These are phyloP conservation scores for Phytopythium montanum DNA, from an alignment of 352 stramenopile genomes.

Conservation along the genomic window DNA sequence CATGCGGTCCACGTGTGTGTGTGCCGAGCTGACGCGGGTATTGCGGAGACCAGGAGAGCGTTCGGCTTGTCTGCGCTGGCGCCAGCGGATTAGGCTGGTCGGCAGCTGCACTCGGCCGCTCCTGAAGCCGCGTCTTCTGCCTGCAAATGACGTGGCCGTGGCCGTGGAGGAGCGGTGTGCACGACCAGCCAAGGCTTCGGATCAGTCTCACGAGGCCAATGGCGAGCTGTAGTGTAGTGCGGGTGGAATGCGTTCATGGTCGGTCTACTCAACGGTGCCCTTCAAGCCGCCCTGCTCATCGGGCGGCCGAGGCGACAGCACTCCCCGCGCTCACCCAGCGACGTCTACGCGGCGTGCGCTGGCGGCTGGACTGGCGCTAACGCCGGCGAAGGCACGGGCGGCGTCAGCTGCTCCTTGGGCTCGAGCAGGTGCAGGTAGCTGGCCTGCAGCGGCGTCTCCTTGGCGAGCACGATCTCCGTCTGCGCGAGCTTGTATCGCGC, in stretches of 20 bases:
- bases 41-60: not conserved
- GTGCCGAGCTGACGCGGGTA: not conserved
- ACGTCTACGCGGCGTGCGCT: conserved; percentile 5
- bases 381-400: conserved; percentile 6
- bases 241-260: not conserved
- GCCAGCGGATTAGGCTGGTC: not conserved
- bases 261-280: not conserved
- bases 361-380: not conserved
- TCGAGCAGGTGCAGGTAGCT: conserved; percentile 68
- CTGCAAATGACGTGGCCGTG: not conserved
- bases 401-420: conserved; percentile 18
- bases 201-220: too few relatives aligned
- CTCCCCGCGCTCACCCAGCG: not conserved
- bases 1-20: not conserved
- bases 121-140: not conserved
- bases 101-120: too few relatives aligned
- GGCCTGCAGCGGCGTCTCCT: conserved; percentile 58
- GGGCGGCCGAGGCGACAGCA: not conserved
- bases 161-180: not conserved
- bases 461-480: conserved; percentile 57
- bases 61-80: not conserved
- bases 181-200: not conserved
- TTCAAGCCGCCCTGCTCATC: conserved; percentile 1
- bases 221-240: too few relatives aligned
- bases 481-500: conserved; percentile 40